Evolutionary conservation across 1,284 basidiomycete genomes (phyloP), one percentile per base, ranked within the genome.

Genomic region (Ceratobasidium sp.): DNA sequence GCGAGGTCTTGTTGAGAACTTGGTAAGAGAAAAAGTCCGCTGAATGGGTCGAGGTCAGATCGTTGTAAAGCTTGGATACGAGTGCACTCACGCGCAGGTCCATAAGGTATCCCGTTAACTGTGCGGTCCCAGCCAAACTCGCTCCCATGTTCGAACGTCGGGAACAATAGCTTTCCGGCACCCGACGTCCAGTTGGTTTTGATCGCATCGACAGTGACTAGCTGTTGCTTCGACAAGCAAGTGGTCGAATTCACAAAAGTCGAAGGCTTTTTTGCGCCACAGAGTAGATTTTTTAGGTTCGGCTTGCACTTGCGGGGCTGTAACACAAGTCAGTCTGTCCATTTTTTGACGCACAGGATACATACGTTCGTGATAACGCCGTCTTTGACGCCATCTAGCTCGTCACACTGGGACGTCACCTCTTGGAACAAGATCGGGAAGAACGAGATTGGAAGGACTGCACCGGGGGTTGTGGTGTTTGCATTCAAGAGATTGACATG

Each of bases 11-110:
- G 29, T 67, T 67, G 17, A 54, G 40, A 29, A 67, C 65, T 22
- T 68, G 65, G n/a, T 68, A 68, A 5, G 42, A 49, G 31, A 68
- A 68, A 15, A 47, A 68, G n/a, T 68, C 53, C 29, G 52, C 65
- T 68, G 40, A 31, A 17, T 25, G 42, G 17, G 31, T 50, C n/a
- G 10, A 27, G 20, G 10, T 27, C 13, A n/a, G 22, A 13, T 54
- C 56, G 6, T 5, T n/a, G n/a, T n/a, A n/a, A 17, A 27, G 17
- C 20, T 27, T 22, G 3, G 4, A 34, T 47, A 13, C 27, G 20
- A 22, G 22, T 3, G 3, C 20, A 38, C 53, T 35, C 29, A 56
- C 52, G 40, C 8, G 38, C 65, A 17, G 42, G 42, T 5, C 53
- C 29, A 45, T 25, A 56, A n/a, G 65, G 65, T 2, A 25, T 29